Evolutionary conservation across 2,329 filamentous ascomycete species (phyloP).

Genomic region (Alternaria ethzedia): DNA sequence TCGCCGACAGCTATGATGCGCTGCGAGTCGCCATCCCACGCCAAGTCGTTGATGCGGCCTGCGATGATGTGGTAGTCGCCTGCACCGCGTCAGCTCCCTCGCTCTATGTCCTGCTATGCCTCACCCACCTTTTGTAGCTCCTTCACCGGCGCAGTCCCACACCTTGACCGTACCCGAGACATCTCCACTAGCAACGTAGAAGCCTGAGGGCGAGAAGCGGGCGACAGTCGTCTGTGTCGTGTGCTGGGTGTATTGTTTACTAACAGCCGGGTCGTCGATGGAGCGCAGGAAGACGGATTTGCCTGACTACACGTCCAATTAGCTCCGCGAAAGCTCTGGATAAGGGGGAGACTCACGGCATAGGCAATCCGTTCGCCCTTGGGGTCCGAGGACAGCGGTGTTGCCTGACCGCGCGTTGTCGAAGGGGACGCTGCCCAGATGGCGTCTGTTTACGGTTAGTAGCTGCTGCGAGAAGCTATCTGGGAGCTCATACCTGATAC

Average conservation of each 20-base stretch:
- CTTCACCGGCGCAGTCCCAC: conserved; percentile 87
- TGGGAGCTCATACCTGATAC: conserved; percentile 21
- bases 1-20: conserved; percentile 95
- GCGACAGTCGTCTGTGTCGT: conserved; percentile 89
- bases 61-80: conserved; percentile 94
- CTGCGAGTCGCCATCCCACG: conserved; percentile 97
- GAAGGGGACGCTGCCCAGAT: conserved; percentile 87
- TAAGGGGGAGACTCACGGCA: conserved; percentile 64
- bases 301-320: conserved; percentile 68
- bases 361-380: conserved; percentile 94
- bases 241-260: conserved; percentile 92
- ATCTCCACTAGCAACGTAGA: conserved; percentile 94
- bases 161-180: conserved; percentile 82
- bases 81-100: conserved; percentile 41
- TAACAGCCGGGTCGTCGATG: conserved; percentile 84
- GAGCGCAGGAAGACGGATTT: conserved; percentile 96
- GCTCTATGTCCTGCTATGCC: conserved; percentile 3
- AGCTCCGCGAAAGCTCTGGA: not conserved
- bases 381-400: conserved; percentile 83
- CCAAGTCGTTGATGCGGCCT: conserved; percentile 93
- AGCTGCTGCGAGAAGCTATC: not conserved
- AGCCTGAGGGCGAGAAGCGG: conserved; percentile 91
- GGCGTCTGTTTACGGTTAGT: conserved; percentile 56
- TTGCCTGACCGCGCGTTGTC: conserved; percentile 84
- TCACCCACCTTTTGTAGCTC: conserved; percentile 74